Conservation (phyloP, 345 rosid species). For the Citrus hindsii region DNA sequence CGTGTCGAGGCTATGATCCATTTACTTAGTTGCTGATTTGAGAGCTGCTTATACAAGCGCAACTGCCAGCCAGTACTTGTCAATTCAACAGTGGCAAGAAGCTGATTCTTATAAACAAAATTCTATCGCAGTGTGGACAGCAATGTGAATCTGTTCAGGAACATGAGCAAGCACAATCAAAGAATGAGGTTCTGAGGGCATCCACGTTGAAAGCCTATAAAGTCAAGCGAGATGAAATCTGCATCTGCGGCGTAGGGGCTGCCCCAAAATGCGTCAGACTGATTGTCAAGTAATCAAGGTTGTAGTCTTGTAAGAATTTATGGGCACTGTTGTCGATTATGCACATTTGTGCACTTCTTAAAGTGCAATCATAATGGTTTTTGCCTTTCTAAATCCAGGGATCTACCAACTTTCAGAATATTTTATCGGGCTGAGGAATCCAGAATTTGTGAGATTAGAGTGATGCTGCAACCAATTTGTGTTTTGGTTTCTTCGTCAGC, state of each 20-base stretch:
- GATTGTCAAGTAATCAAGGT: neutral
- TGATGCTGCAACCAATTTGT: neutral
- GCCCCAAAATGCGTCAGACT: neutral
- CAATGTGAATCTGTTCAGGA: neutral
- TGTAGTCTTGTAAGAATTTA: neutral
- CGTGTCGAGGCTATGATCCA: neutral
- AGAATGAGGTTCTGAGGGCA: neutral
- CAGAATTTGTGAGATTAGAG: neutral
- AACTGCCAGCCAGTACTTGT: neutral
- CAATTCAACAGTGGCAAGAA: neutral
- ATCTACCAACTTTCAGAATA: neutral
- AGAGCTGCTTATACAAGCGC: neutral
- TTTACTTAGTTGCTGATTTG: neutral
- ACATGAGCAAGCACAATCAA: neutral
- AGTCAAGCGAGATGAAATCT: neutral
- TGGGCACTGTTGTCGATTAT: neutral
- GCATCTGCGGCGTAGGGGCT: neutral
- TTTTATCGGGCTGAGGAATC: neutral
- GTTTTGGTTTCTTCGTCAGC: neutral
- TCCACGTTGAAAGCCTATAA: neutral
- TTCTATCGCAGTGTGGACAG: neutral
- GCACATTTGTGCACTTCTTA: neutral
- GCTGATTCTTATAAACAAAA: neutral
- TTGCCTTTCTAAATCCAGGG: neutral
- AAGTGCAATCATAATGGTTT: neutral